Evolutionary conservation across 768 basidiomycete genomes (phyloP), one percentile per base, ranked within the genome.

Genomic region (Naganishia onofrii): DNA sequence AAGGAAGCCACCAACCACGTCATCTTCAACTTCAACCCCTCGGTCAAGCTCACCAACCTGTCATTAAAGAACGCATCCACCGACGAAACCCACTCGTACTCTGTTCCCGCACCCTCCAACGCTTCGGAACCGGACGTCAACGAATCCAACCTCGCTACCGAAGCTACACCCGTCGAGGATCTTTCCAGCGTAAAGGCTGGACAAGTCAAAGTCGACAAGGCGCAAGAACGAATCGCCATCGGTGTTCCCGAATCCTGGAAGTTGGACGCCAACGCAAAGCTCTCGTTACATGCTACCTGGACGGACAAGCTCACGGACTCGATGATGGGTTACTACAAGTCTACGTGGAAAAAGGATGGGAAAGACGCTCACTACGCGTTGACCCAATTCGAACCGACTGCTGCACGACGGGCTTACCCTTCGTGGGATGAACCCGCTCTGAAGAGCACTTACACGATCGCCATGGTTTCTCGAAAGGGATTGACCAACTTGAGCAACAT

Each of bases 321-420:
- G 68, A 90, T 96, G 92, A 86, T 86, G 77, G 93, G 92, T 38
- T 75, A 76, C 72, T 74, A 73, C 67, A 73, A 70, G 53, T 73
- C 69, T 26, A 42, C 66, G 9, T 65, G 65, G 85, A 76, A 77
- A 67, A 86, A 89, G 77, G 78, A 85, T 51, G 60, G 60, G 2
- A 85, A 72, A 48, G 71, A 72, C 31, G 57, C 67, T 17, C 81
- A 76, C 72, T 83, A 83, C 71, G 85, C 89, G 32, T 83, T 98
- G 65, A 96, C 95, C 42, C 94, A 98, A 82, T 95, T 93, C 73
- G 92, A 95, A 89, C 88, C 93, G 46, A 95, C 91, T 48, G 88
- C 88, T 70, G 93, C 94, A 10, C 84, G 93, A 60, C 85, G 87
- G 70, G 81, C 80, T 29, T 82, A 82, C 77, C 81, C 79, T 69